A percentile compares a stretch with the other conserved stretches of the same genome.
Conservation (phyloP, 352 stramenopile genomes). For the Phytophthora pseudosyringae region DNA sequence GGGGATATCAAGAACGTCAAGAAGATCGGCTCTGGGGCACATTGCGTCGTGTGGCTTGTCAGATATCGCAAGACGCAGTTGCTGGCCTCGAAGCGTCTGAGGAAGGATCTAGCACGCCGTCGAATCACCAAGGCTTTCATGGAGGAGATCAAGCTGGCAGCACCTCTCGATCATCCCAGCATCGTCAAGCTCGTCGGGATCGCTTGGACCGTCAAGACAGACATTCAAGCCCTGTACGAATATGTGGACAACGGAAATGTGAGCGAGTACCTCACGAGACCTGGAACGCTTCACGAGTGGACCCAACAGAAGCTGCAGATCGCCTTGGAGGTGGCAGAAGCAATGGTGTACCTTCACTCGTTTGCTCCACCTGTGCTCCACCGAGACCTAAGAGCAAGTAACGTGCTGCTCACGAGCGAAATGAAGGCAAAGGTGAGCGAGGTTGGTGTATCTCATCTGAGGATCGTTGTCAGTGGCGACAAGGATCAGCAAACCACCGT, state of each 20-base stretch:
- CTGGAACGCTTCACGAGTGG: conserved; percentile 38
- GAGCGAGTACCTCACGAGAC: conserved; percentile 38
- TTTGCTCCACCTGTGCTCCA: conserved; percentile 57
- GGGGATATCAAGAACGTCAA: conserved; percentile 52
- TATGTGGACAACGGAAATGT: conserved; percentile 68
- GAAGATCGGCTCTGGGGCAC: conserved; percentile 37
- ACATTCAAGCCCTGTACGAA: conserved; percentile 68
- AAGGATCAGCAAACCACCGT: conserved; percentile 19
- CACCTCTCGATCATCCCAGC: conserved; percentile 52
- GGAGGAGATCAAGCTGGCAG: conserved; percentile 58
- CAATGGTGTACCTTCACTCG: conserved; percentile 65
- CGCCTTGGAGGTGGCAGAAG: conserved; percentile 55
- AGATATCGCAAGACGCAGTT: conserved; percentile 44
- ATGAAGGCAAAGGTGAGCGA: conserved; percentile 41
- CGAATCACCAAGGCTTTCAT: conserved; percentile 52
- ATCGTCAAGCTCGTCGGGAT: conserved; percentile 61
- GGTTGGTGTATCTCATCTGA: conserved; percentile 23
- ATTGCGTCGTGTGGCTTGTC: conserved; percentile 47
- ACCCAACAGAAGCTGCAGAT: conserved; percentile 41
- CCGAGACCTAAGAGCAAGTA: conserved; percentile 59
- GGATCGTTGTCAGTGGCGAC: conserved; percentile 1
- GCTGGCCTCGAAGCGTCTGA: conserved; percentile 52
- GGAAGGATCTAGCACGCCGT: conserved; percentile 36
- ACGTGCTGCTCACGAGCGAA: conserved; percentile 46
- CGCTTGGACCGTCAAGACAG: conserved; percentile 55